Evolutionary conservation across 306 rosid genomes (phyloP), one percentile per base, ranked within the genome.

Genomic region (Rubus idaeus): DNA sequence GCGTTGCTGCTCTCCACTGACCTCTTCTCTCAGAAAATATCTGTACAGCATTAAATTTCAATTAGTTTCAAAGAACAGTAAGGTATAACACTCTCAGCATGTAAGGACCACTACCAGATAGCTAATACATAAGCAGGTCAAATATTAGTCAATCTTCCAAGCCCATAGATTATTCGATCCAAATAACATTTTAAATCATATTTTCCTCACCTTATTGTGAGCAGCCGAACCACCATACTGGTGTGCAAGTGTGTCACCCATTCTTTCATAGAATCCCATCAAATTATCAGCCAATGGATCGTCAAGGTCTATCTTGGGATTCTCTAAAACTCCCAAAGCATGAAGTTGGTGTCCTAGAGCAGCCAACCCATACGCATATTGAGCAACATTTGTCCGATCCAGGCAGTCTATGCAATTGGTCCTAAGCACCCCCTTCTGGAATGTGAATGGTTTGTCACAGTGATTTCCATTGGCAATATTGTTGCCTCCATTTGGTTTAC

Each of bases 161-260:
- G 4, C 46, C 30, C 44, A 74, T 51, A 74, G 45, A 23, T 16
- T 23, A 74, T 45, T 45, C 20, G 10, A 39, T 62, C 14, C 57
- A 60, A 58, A 39, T 9, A 26, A 30, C n/a, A 46, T 20, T 17
- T 42, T 1, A 46, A 46, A 30, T 16, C 37, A 26, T 10, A 47
- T 35, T 46, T 35, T 46, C 17, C 49, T 75, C 82, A 95, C 99
- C 97, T 95, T 95, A 79, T 95, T 95, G 86, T 95, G 99, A 51
- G 99, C 99, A 14, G 97, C 97, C 78, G 99, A 95, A 60, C 99
- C 99, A 68, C 99, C 99, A 69, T 95, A 95, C 65, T 95, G 99
- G 70, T 90, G 89, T 61, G 99, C 96, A 71, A 95, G 80, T 67
- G 96, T 92, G 85, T 95, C 99, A 5, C 99, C 99, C 99, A 95